Percentiles rank a stretch among this genome's conserved stretches.
phyloP scores from a whole-genome alignment of 805 yeast genomes.

The Schwanniomyces yamadae region DNA sequence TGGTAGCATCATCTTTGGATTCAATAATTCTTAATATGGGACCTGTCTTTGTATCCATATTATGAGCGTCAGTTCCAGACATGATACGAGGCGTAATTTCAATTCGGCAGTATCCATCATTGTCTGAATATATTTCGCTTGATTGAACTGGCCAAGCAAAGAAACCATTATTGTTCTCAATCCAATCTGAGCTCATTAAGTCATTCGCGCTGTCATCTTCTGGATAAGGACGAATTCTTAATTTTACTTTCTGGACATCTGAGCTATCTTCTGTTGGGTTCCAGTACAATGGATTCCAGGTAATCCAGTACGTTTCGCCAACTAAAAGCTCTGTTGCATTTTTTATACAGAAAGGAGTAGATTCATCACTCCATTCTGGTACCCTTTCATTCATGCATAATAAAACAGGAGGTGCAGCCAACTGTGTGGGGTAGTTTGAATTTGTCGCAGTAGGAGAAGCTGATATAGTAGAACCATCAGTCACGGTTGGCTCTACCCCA shows the following conservation, averaged over 20 bases:
- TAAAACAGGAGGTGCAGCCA: constrained; percentile 44
- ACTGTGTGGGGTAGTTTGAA: constrained; percentile 29
- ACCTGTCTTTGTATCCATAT: constrained; percentile 38
- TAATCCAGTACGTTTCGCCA: constrained; percentile 49
- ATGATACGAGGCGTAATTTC: constrained; percentile 36
- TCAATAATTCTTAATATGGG: constrained; percentile 38
- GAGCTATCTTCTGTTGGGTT: constrained; percentile 19
- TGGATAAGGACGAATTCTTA: not conserved
- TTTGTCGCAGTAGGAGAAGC: constrained; percentile 42
- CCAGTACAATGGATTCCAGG: constrained; percentile 49
- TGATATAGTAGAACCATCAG: constrained; percentile 14
- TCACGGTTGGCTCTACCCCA: constrained; percentile 23
- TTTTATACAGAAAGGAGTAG: constrained; percentile 44
- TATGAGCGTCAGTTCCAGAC: constrained; percentile 31
- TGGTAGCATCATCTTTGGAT: constrained; percentile 25
- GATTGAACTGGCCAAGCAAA: not conserved
- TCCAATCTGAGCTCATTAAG: not conserved
- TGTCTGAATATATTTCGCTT: not conserved
- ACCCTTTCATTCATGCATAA: constrained; percentile 45
- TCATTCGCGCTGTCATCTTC: not conserved
- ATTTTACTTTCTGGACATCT: constrained; percentile 22
- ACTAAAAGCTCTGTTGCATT: constrained; percentile 45
- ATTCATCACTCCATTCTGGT: constrained; percentile 13
- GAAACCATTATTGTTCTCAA: not conserved
- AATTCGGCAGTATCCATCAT: constrained; percentile 18